phyloP scores from a whole-genome alignment of 768 basidiomycete species.

The Cystofilobasidium macerans region DNA sequence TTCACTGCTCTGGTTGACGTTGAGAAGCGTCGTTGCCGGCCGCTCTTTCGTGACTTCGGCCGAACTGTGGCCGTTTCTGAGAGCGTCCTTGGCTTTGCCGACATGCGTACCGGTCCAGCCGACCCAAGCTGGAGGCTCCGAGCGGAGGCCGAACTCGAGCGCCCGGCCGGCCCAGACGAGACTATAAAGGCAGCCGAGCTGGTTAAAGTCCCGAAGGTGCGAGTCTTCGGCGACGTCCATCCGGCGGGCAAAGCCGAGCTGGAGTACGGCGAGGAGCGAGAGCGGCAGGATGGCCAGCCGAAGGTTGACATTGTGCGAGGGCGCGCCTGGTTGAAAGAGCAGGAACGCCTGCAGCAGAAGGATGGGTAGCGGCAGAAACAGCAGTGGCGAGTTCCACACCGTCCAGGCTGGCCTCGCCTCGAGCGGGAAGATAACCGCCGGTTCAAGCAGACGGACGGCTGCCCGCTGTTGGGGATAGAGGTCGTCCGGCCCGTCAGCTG shows the following conservation, averaged over 20 bases:
- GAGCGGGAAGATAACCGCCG: neutral
- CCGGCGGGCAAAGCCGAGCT: slow-evolving; percentile 9
- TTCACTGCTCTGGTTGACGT: neutral
- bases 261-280: slow-evolving; percentile 5
- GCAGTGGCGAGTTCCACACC: neutral
- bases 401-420: neutral
- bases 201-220: slow-evolving; percentile 17
- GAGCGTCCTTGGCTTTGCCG: neutral
- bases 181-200: slow-evolving; percentile 2
- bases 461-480: neutral
- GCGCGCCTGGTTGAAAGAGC: slow-evolving; percentile 12
- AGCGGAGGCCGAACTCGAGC: slow-evolving; percentile 13
- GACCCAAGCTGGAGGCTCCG: slow-evolving; percentile 10
- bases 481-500: neutral
- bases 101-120: slow-evolving; percentile 10
- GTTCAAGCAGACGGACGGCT: neutral
- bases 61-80: neutral
- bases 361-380: slow-evolving; percentile 6
- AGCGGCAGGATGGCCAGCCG: slow-evolving; percentile 15
- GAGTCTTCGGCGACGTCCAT: neutral
- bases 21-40: slow-evolving; percentile 1
- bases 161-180: slow-evolving; percentile 9
- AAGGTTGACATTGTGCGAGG: neutral
- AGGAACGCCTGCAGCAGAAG: slow-evolving; percentile 15
- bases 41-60: neutral